A percentile compares a stretch with the other conserved stretches of the same genome.
Evolutionary conservation across 768 basidiomycete genomes (phyloP).

Genomic region (Grammothele lineata): DNA sequence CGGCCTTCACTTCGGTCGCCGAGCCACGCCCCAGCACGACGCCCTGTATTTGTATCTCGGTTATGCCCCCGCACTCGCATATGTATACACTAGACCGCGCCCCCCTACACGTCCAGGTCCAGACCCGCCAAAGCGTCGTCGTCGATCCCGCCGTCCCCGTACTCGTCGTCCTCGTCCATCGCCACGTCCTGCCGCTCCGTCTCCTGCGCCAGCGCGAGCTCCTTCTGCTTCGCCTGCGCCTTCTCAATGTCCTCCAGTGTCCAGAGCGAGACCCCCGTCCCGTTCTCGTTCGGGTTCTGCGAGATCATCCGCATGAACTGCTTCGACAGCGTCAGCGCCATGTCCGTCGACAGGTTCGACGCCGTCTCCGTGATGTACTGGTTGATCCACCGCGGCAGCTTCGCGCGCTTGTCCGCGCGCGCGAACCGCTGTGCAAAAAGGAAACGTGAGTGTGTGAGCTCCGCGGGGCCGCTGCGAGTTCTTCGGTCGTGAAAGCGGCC

Average conservation of each 20-base stretch:
- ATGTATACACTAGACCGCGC: conserved; percentile 10
- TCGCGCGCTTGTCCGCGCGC: conserved; percentile 88
- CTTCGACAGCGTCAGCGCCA: conserved; percentile 92
- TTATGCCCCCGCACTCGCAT: not conserved
- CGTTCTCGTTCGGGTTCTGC: conserved; percentile 94
- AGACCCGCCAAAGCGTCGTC: conserved; percentile 27
- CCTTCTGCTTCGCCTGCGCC: conserved; percentile 78
- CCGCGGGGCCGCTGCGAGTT: too few species aligned
- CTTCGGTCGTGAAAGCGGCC: not conserved
- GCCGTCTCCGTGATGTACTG: conserved; percentile 99
- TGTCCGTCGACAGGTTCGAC: conserved; percentile 96
- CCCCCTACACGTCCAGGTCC: conserved; percentile 23
- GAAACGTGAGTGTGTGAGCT: not conserved
- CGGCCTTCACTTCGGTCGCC: not conserved
- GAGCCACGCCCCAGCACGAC: not conserved
- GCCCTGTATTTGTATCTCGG: conserved; percentile 5
- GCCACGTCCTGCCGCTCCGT: conserved; percentile 29
- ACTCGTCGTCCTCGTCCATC: conserved; percentile 47
- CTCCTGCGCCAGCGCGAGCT: conserved; percentile 49
- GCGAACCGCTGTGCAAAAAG: conserved; percentile 67
- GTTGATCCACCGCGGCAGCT: conserved; percentile 98
- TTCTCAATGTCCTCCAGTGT: conserved; percentile 87
- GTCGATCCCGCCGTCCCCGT: conserved; percentile 30
- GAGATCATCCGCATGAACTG: conserved; percentile 98
- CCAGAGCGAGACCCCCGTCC: conserved; percentile 94